Base-by-base conservation (phyloP, 495 filamentous ascomycete species). In the Pyrenula aspistea region DNA sequence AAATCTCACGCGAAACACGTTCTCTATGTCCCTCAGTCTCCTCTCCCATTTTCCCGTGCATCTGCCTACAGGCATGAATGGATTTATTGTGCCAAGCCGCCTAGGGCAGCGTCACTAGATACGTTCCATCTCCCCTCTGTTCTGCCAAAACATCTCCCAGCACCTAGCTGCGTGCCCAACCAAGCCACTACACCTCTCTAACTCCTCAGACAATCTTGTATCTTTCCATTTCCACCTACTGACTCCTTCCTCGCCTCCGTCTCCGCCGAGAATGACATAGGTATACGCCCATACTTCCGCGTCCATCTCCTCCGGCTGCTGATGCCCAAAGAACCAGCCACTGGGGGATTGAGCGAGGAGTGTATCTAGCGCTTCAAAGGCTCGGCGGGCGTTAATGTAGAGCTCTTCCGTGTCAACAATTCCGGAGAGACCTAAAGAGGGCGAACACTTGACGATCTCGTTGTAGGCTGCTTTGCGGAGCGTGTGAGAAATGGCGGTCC, bases 281-380 rank as follows among this genome's bases (percentile, higher is more conserved):
- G 88, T 90, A 68, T 95, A 98, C 22, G 88, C 85, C 73, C 95
- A 97, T 22, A 96, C 81, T 56, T 77, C 81, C 23, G 91, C 89
- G 68, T 98, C 93, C 61, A 98, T 89, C 12, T 91, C 62, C 0
- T 82, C 80, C 1, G 93, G 89, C 23, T 70, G 73, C 10, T 70
- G 64, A 2, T 71, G 72, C 2, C 73, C 77, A 68, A 89, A 89
- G 67, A 90, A 91, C 72, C 84, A 87, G 4, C 8, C 50, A 31
- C 76, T 60, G n/a, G n/a, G n/a, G 50, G 83, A 72, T 0, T 79
- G 73, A 0, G 80, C 79, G 4, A 98, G 74, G 0, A 91, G 59
- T n/a, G 72, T 73, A 1, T 83, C 85, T 21, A 98, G 69, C 1
- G 92, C 89, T 53, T 75, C 77, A 48, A 95, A 82, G 2, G 93